These are phyloP conservation scores for Candida pseudoviswanathii DNA, from an alignment of 1,139 yeast species.

Conservation along the genomic window DNA sequence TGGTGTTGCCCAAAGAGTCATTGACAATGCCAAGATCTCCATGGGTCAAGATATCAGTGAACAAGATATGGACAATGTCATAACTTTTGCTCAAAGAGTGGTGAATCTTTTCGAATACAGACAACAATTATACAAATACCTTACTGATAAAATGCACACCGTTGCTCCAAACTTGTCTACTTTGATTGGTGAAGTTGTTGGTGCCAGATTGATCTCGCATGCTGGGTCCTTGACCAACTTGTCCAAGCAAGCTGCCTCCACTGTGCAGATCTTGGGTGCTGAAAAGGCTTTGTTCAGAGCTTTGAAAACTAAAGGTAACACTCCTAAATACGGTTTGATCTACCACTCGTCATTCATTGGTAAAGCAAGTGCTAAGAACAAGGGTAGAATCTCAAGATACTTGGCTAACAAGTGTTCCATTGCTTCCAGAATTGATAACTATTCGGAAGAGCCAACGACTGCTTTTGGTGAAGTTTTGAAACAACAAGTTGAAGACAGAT, in stretches of 20 bases:
- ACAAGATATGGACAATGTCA: constrained; percentile 87
- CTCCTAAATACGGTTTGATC: constrained; percentile 96
- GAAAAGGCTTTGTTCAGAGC: constrained; percentile 99
- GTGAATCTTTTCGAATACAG: constrained; percentile 93
- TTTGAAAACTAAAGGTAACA: constrained; percentile 95
- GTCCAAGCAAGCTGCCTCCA: constrained; percentile 98
- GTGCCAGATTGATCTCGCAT: constrained; percentile 97
- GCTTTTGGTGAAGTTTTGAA: constrained; percentile 89
- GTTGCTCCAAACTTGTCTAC: constrained; percentile 98
- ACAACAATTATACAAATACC: constrained; percentile 80
- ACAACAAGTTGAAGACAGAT: constrained; percentile 97
- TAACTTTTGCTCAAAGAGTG: constrained; percentile 91
- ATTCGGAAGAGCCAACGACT: constrained; percentile 81
- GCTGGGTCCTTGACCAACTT: constrained; percentile 96
- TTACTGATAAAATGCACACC: constrained; percentile 93
- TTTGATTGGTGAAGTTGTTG: constrained; percentile 96
- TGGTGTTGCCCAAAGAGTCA: constrained; percentile 79
- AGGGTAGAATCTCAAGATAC: constrained; percentile 98
- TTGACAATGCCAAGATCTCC: constrained; percentile 90
- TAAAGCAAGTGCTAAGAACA: constrained; percentile 94
- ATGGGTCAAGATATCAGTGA: constrained; percentile 99
- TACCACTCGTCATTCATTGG: constrained; percentile 97
- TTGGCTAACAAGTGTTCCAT: constrained; percentile 98
- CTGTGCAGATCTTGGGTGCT: constrained; percentile 98
- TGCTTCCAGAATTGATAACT: constrained; percentile 98